phyloP scores from a whole-genome alignment of 495 filamentous ascomycete species.

The Sordaria brevicollis region DNA sequence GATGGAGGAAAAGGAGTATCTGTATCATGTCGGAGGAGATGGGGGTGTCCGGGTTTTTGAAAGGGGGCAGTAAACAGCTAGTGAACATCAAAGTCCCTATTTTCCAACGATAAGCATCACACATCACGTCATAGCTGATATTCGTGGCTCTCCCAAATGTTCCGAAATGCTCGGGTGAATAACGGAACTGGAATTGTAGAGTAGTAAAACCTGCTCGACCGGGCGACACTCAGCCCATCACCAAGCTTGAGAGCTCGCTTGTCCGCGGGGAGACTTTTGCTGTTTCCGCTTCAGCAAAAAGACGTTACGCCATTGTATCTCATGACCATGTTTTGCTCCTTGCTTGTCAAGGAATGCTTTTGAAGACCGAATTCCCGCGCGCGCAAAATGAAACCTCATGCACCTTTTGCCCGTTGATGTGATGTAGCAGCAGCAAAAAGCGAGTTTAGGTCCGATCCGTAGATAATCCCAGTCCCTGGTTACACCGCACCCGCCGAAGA shows the following conservation, averaged over 20 bases:
- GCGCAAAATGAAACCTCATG: slow-evolving; percentile 18
- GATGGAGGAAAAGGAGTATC: slow-evolving; percentile 55
- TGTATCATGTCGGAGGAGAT: slow-evolving; percentile 72
- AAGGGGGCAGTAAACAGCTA: slow-evolving; percentile 41
- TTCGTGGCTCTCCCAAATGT: background rate
- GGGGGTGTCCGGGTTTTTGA: slow-evolving; percentile 75
- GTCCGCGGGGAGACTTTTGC: background rate
- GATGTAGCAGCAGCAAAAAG: slow-evolving; percentile 21
- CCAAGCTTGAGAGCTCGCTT: background rate
- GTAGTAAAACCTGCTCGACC: background rate
- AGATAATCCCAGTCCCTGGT: slow-evolving; percentile 15
- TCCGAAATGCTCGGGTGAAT: background rate
- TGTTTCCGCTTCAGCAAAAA: background rate
- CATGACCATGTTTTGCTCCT: slow-evolving; percentile 21
- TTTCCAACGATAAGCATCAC: background rate
- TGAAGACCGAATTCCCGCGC: slow-evolving; percentile 20
- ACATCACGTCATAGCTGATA: background rate
- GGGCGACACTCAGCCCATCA: background rate
- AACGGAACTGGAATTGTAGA: background rate
- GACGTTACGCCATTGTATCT: slow-evolving; percentile 22
- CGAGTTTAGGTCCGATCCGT: slow-evolving; percentile 14
- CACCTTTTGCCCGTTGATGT: slow-evolving; percentile 19
- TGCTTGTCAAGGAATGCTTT: slow-evolving; percentile 12
- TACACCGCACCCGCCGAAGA: slow-evolving; percentile 23
- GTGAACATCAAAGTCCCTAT: background rate